phyloP scores from a whole-genome alignment of 2,329 filamentous ascomycete genomes.

The Fusarium sp. region DNA sequence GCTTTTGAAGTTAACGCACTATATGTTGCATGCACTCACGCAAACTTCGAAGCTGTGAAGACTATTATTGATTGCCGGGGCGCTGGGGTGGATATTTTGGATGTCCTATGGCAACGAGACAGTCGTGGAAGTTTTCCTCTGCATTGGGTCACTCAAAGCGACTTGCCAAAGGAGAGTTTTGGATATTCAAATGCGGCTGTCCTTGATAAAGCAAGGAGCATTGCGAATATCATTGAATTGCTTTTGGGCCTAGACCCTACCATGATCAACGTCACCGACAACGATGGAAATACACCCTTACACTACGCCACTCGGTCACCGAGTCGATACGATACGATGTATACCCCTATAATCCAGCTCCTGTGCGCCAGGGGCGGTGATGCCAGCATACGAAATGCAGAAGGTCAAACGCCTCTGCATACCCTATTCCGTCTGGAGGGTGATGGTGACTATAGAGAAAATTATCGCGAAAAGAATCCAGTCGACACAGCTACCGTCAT shows the following conservation, averaged over 20 bases:
- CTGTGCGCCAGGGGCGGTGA: neutral
- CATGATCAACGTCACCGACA: neutral
- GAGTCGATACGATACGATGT: neutral
- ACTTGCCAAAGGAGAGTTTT: fast-evolving
- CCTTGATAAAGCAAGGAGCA: neutral
- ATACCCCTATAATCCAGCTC: fast-evolving
- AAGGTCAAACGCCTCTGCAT: neutral
- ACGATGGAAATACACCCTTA: neutral
- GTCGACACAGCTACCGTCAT: no score
- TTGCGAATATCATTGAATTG: fast-evolving
- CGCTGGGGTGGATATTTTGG: no score
- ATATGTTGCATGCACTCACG: neutral
- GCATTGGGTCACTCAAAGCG: neutral
- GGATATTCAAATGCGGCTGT: neutral
- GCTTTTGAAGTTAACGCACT: neutral
- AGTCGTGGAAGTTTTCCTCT: neutral
- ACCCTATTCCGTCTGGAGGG: neutral
- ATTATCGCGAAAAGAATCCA: no score
- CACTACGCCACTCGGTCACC: neutral
- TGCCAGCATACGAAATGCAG: neutral
- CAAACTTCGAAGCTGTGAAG: neutral
- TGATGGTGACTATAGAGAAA: no score
- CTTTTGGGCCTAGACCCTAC: neutral
- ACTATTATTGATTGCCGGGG: neutral
- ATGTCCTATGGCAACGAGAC: neutral